Percentiles rank a stretch among this genome's conserved stretches.
Evolutionary conservation across 352 stramenopile genomes (phyloP).

Genomic region (Phytophthora parvispora): DNA sequence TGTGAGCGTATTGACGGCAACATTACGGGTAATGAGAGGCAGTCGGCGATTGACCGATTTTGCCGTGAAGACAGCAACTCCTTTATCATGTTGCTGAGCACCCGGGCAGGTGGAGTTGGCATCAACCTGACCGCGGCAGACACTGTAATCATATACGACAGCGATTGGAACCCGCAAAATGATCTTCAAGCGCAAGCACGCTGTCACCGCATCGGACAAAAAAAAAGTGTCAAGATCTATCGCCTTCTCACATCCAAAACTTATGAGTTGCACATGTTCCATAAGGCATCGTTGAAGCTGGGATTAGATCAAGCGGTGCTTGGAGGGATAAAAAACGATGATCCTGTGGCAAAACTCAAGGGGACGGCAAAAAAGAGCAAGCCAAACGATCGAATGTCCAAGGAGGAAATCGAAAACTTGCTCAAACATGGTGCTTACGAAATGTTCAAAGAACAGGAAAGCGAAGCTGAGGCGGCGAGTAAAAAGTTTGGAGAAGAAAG

Average conservation of each 20-base stretch:
- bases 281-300: conserved; percentile 93
- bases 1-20: conserved; percentile 99
- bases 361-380: conserved; percentile 40
- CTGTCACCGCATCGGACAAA: conserved; percentile 95
- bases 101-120: conserved; percentile 97
- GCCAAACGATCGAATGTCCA: conserved; percentile 72
- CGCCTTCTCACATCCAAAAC: conserved; percentile 93
- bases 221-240: conserved; percentile 96
- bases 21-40: conserved; percentile 97
- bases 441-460: conserved; percentile 95
- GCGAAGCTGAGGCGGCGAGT: conserved; percentile 91
- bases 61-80: conserved; percentile 69
- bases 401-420: conserved; percentile 94
- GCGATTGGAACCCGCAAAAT: conserved; percentile 99
- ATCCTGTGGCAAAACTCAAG: conserved; percentile 55
- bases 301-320: conserved; percentile 94
- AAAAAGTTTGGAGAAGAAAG: conserved; percentile 98
- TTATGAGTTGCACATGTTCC: conserved; percentile 96
- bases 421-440: conserved; percentile 96
- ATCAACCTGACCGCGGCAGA: conserved; percentile 97
- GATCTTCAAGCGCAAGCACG: conserved; percentile 94
- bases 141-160: conserved; percentile 97
- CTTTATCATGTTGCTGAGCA: conserved; percentile 99
- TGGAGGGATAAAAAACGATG: conserved; percentile 85
- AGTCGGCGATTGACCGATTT: conserved; percentile 95